Percentiles rank a stretch among this genome's conserved stretches.
phyloP scores from a whole-genome alignment of 108 stramenopile species.

The Stephanodiscus minutulus region DNA sequence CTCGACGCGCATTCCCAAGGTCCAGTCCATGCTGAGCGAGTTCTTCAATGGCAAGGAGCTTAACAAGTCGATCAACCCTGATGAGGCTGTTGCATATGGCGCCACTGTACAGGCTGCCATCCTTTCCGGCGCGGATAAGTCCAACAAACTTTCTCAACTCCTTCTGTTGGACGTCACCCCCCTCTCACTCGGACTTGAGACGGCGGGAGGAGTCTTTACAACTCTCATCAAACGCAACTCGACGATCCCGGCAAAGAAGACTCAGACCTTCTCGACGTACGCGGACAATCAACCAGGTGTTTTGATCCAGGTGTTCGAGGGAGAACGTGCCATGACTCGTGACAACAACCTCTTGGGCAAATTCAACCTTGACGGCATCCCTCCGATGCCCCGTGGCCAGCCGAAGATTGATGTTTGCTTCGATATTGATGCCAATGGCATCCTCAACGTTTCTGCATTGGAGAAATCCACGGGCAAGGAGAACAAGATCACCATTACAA shows the following conservation, averaged over 20 bases:
- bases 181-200: conserved; percentile 91
- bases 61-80: conserved; percentile 68
- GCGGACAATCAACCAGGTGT: conserved; percentile 94
- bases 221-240: conserved; percentile 93
- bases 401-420: conserved; percentile 95
- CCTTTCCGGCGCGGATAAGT: conserved; percentile 77
- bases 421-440: conserved; percentile 94
- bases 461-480: conserved; percentile 90
- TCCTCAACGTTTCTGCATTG: conserved; percentile 87
- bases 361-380: conserved; percentile 93
- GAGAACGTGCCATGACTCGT: conserved; percentile 95
- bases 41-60: conserved; percentile 73
- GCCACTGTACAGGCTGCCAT: conserved; percentile 79
- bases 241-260: conserved; percentile 94
- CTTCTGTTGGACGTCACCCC: conserved; percentile 86
- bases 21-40: conserved; percentile 56
- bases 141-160: conserved; percentile 84
- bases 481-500: conserved; percentile 76
- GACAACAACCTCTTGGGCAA: conserved; percentile 82
- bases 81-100: conserved; percentile 81
- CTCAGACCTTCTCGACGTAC: conserved; percentile 93
- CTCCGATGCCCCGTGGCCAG: conserved; percentile 91
- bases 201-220: conserved; percentile 94
- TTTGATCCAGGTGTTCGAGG: conserved; percentile 94
- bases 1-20: conserved; percentile 76